These are phyloP conservation scores for Debaryomyces udenii DNA, from an alignment of 1,139 yeast species.

Conservation along the genomic window DNA sequence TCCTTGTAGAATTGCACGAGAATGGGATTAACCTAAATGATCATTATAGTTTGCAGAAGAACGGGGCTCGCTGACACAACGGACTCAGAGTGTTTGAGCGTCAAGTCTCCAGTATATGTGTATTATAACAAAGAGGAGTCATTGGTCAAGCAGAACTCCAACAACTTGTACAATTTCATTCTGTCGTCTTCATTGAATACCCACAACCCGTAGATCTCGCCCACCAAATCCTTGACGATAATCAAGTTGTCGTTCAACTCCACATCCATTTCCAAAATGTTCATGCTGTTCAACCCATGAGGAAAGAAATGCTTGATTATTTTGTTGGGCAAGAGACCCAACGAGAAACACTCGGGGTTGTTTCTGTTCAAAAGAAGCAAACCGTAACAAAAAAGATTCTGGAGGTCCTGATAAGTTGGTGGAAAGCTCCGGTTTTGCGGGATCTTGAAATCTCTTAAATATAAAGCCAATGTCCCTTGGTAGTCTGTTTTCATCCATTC, in stretches of 20 bases:
- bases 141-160: conserved; percentile 57
- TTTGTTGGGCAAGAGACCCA: conserved; percentile 72
- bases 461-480: conserved; percentile 82
- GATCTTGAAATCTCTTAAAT: conserved; percentile 58
- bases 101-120: no score
- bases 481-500: conserved; percentile 83
- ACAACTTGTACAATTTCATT: conserved; percentile 57
- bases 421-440: conserved; percentile 26
- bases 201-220: conserved; percentile 90
- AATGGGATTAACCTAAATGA: no score
- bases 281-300: conserved; percentile 41
- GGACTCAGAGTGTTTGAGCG: no score
- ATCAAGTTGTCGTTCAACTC: conserved; percentile 80
- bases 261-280: conserved; percentile 62
- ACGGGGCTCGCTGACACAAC: no score
- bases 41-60: no score
- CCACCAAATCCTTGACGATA: conserved; percentile 73
- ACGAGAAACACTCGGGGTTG: conserved; percentile 74
- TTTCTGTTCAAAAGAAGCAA: conserved; percentile 74
- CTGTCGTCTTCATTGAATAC: conserved; percentile 79
- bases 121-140: conserved; percentile 23
- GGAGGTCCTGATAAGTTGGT: conserved; percentile 41
- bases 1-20: no score
- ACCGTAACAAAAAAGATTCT: conserved; percentile 71
- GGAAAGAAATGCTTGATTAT: conserved; percentile 49